These are phyloP conservation scores for Colletotrichum sp. DNA, from an alignment of 2,329 filamentous ascomycete species.

Conservation along the genomic window DNA sequence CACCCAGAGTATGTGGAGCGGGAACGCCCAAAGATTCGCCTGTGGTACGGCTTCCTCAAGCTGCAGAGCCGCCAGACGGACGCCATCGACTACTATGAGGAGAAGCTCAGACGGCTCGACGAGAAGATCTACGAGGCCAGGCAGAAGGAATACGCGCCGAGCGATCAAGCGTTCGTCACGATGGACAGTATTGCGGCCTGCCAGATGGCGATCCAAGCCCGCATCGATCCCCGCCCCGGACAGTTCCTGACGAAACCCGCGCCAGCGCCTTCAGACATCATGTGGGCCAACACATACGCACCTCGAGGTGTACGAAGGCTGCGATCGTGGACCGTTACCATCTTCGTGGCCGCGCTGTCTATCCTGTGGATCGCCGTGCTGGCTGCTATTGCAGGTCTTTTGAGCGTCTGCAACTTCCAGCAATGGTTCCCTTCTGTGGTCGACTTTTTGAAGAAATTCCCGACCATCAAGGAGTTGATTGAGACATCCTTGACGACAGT, in stretches of 20 bases:
- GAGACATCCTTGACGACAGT: constrained; percentile 88
- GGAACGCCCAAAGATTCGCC: constrained; percentile 68
- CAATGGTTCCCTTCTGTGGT: constrained; percentile 75
- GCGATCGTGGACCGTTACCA: constrained; percentile 83
- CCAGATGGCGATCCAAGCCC: constrained; percentile 96
- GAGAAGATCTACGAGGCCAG: constrained; percentile 74
- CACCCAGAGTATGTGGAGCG: constrained; percentile 39
- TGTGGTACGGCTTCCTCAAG: constrained; percentile 81
- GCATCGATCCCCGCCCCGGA: constrained; percentile 88
- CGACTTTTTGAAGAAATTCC: constrained; percentile 69
- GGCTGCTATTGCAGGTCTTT: constrained; percentile 75
- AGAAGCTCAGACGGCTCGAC: constrained; percentile 80
- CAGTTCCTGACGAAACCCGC: constrained; percentile 85
- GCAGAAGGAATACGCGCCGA: constrained; percentile 77
- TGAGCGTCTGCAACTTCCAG: constrained; percentile 82
- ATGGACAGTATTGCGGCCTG: constrained; percentile 94
- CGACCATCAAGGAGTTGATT: constrained; percentile 76
- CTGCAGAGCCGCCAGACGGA: constrained; percentile 78
- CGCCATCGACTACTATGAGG: constrained; percentile 93
- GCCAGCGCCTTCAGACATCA: constrained; percentile 88
- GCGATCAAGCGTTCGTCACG: constrained; percentile 90
- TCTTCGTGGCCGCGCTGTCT: constrained; percentile 82
- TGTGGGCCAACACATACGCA: constrained; percentile 93
- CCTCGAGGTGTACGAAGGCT: constrained; percentile 75
- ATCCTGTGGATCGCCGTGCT: constrained; percentile 89